A percentile compares a stretch with the other conserved stretches of the same genome.
Conservation (phyloP, 2,329 filamentous ascomycete genomes). For the Karstenula rhodostoma region DNA sequence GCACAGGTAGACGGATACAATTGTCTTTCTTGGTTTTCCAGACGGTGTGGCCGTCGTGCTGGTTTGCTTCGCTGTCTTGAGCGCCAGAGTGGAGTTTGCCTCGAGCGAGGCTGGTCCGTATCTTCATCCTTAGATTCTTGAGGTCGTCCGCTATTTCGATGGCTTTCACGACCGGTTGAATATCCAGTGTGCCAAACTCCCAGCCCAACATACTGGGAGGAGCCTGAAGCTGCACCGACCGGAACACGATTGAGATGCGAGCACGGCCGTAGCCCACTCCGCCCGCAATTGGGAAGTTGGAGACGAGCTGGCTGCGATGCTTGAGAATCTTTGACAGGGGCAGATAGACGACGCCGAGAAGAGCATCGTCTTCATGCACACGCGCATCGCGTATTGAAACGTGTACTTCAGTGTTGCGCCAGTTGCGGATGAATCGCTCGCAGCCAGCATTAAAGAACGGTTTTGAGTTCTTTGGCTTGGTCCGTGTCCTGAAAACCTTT, state of each 20-base stretch:
- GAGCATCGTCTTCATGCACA: constrained; percentile 72
- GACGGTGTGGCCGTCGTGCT: constrained; percentile 48
- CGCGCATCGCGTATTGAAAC: constrained; percentile 72
- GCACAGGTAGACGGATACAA: constrained; percentile 63
- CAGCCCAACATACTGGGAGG: constrained; percentile 69
- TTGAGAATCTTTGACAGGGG: constrained; percentile 69
- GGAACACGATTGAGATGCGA: constrained; percentile 76
- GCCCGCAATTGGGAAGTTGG: constrained; percentile 72
- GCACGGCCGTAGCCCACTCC: constrained; percentile 76
- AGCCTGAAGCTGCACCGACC: constrained; percentile 70
- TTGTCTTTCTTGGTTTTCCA: constrained; percentile 62
- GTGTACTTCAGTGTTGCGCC: constrained; percentile 71
- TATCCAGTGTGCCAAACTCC: constrained; percentile 75
- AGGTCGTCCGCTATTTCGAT: constrained; percentile 61
- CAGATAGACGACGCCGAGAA: constrained; percentile 75
- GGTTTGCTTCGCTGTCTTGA: constrained; percentile 34
- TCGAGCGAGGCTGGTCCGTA: constrained; percentile 65
- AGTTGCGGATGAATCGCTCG: constrained; percentile 75
- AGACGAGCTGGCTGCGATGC: constrained; percentile 70
- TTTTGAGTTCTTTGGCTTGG: constrained; percentile 79
- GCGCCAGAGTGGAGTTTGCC: constrained; percentile 64
- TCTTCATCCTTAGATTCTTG: constrained; percentile 63
- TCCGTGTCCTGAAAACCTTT: constrained; percentile 73
- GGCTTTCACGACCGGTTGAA: constrained; percentile 62
- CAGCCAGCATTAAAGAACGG: constrained; percentile 82